phyloP scores from a whole-genome alignment of 176 grass and related monocot species.

The Avena atlantica region DNA sequence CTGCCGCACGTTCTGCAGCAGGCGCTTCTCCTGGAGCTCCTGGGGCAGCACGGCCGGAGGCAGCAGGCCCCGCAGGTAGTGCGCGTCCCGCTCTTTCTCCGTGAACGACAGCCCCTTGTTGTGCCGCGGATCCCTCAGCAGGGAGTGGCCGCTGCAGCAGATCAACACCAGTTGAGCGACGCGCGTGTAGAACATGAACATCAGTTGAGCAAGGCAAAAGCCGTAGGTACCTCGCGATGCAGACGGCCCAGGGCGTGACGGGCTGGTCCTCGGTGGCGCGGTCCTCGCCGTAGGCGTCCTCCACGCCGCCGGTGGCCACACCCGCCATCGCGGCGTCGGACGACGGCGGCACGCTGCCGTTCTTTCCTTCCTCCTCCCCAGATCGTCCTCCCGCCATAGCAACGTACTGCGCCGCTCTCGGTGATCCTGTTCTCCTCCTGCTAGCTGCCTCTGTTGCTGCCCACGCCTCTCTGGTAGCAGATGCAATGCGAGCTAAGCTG shows the following conservation, averaged over 20 bases:
- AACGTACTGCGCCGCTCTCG: conserved; percentile 34
- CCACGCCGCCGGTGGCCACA: conserved; percentile 49
- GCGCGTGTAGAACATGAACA: too few relatives aligned
- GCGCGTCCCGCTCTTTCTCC: conserved; percentile 76
- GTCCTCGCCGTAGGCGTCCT: conserved; percentile 66
- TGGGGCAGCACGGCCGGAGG: conserved; percentile 60
- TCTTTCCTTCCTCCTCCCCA: conserved; percentile 15
- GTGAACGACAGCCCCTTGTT: conserved; percentile 79
- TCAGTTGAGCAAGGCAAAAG: too few relatives aligned
- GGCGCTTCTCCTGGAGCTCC: conserved; percentile 83
- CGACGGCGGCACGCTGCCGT: conserved; percentile 11
- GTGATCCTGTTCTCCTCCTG: background rate
- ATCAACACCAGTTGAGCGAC: too few relatives aligned
- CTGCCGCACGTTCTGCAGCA: conserved; percentile 83
- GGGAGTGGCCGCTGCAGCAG: conserved; percentile 54
- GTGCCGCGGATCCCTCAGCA: conserved; percentile 78
- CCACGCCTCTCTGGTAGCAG: background rate
- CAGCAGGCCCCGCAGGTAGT: conserved; percentile 75
- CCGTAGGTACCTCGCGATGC: conserved; percentile 53
- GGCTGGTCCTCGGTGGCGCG: conserved; percentile 63
- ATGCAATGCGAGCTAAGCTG: conserved; percentile 9
- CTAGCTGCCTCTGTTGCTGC: background rate
- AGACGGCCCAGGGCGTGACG: conserved; percentile 68
- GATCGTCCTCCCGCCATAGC: conserved; percentile 49
- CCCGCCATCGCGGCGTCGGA: conserved; percentile 18